Evolutionary conservation across 225 moss, liverwort and hornwort species (phyloP).

Genomic region (Sphagnum tenellum): DNA sequence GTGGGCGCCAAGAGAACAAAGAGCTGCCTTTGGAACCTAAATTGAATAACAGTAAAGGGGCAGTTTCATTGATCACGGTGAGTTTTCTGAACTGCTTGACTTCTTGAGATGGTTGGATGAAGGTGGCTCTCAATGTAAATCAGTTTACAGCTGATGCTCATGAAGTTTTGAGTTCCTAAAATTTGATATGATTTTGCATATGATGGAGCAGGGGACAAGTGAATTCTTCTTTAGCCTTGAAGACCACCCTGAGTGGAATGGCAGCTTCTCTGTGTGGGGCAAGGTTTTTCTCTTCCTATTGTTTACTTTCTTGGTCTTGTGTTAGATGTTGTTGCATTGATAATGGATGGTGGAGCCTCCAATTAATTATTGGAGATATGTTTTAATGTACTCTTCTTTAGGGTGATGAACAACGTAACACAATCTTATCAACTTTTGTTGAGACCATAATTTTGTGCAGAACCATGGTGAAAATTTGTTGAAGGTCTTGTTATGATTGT

Average conservation of each 20-base stretch:
- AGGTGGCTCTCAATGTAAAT: too few species aligned
- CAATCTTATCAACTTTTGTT: too few species aligned
- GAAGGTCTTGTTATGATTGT: background rate
- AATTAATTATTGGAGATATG: too few species aligned
- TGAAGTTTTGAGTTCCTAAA: too few species aligned
- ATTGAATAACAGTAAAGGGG: conserved; percentile 58
- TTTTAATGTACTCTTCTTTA: too few species aligned
- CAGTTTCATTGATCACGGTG: conserved; percentile 73
- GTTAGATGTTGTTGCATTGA: too few species aligned
- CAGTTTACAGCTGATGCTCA: too few species aligned
- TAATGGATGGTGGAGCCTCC: too few species aligned
- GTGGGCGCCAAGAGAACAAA: conserved; percentile 71
- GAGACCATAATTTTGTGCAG: too few species aligned
- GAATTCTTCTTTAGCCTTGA: conserved; percentile 84
- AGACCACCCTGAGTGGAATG: conserved; percentile 73
- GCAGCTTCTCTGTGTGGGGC: conserved; percentile 74
- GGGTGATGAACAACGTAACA: too few species aligned
- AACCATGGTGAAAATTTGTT: background rate
- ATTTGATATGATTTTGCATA: background rate
- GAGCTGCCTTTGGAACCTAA: conserved; percentile 53
- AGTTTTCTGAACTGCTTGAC: conserved; percentile 2
- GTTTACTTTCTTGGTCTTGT: too few species aligned
- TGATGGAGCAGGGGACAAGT: conserved; percentile 58
- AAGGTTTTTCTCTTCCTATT: conserved; percentile 20
- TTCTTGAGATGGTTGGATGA: too few species aligned